Base-by-base conservation (phyloP, 2,329 filamentous ascomycete genomes). In the Aotearoamyces nothofagi region DNA sequence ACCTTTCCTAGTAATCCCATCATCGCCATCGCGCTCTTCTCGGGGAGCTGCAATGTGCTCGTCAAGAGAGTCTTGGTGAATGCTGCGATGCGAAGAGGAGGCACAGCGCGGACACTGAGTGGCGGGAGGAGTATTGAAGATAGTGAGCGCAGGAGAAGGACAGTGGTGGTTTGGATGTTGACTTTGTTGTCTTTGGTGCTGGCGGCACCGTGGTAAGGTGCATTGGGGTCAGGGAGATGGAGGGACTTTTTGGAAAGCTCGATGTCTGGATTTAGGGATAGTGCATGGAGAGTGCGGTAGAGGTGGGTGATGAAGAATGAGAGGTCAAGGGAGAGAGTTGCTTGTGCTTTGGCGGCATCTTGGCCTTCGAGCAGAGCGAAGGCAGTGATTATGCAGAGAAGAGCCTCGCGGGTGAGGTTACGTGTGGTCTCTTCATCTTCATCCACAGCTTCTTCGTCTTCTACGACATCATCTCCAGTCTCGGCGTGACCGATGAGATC, bases 351-450 rank as follows among this genome's bases (percentile, higher is more conserved):
- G 56, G 80, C 77, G 10, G 76, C 83, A 46, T 94, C 87, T 57
- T 98, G 90, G 27, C 90, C 87, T 39, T 90, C 81, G 22, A 98
- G 73, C 5, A 98, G 73, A n/a, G 87, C 84, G 47, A 92, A 96
- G 15, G 92, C 90, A 1, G 90, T 98, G 45, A 92, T 84, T 33
- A 86, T 92, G 58, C 87, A 94, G 32, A 98, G 78, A 4, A 98
- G 73, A 8, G 81, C 71, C 54, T 96, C 86, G 39, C 90, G 77
- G 15, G 77, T 83, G 8, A 78, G 60, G 53, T 93, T 86, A 32
- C 86, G 74, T 22, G 63, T 60, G 2, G 58, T 58, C 2, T 61
- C 57, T 0, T 49, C 49, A 3, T 43, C 49, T 6, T 64, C 60
- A 2, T 39, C 56, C 8, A 61, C 57, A 15, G 49, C 46, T 8